These are phyloP conservation scores for Ambrosia hybrid DNA, from an alignment of 140 eudicot genomes.

Conservation along the genomic window DNA sequence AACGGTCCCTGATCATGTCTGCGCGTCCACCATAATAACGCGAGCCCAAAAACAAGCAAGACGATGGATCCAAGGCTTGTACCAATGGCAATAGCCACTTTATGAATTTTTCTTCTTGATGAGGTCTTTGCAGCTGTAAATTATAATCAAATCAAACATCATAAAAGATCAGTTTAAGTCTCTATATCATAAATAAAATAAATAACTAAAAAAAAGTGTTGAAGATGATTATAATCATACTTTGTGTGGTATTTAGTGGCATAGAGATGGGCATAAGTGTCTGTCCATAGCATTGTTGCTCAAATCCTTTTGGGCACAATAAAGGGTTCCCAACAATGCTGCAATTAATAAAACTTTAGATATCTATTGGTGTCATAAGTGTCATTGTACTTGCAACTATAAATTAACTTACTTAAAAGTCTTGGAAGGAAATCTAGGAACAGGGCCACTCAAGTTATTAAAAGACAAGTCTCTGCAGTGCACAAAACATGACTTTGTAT, in stretches of 20 bases:
- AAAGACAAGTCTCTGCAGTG: conserved; percentile 73
- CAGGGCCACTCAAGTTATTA: conserved; percentile 87
- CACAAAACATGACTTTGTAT: conserved; percentile 12
- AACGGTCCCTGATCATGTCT: conserved; percentile 40
- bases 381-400: conserved; percentile 19
- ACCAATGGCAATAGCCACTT: conserved; percentile 57
- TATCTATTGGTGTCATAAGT: conserved; percentile 19
- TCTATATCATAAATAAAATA: background rate
- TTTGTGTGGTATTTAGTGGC: conserved; percentile 63
- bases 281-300: conserved; percentile 62
- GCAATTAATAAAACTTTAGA: conserved; percentile 32
- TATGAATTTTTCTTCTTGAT: conserved; percentile 49
- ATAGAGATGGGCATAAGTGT: conserved; percentile 83
- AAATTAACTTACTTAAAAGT: conserved; percentile 65
- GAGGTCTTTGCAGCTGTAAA: conserved; percentile 43
- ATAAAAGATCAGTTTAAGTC: conserved; percentile 13
- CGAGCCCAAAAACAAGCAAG: conserved; percentile 45
- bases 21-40: conserved; percentile 56
- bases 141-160: conserved; percentile 15
- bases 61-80: conserved; percentile 55
- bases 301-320: conserved; percentile 68
- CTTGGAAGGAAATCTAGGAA: conserved; percentile 77
- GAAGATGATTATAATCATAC: conserved; percentile 39
- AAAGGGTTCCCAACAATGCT: conserved; percentile 85
- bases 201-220: background rate